Evolutionary conservation across 768 basidiomycete species (phyloP), one percentile per base, ranked within the genome.

Genomic region (Lactarius psammicola): DNA sequence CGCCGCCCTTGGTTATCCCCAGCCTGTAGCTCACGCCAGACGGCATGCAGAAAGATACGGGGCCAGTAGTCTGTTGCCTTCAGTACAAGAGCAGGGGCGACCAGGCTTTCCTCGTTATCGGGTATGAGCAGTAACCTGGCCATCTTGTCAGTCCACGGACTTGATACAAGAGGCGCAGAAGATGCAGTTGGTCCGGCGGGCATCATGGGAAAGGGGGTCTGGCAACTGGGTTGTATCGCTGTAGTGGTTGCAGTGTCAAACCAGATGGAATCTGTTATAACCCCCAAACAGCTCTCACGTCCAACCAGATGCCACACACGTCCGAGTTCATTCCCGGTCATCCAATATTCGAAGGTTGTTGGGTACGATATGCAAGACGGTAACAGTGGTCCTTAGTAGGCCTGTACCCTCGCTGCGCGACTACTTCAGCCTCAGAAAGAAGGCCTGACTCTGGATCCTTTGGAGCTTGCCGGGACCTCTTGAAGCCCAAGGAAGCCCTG

Each of bases 241-340:
- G 46, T 49, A 49, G 46, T 23, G 46, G 46, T 49, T 2, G n/a
- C n/a, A 46, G 44, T 46, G 44, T 8, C 20, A 23, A 23, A n/a
- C 44, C n/a, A 46, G n/a, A 46, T 46, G 46, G 46, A 49, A 49
- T 40, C 38, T 23, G 46, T 23, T 23, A 49, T 23, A 46, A 13
- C 46, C 11, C 7, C n/a, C n/a, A 49, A 46, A 46, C 9, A 46
- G 13, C 38, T 38, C 38, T 38, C 82, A 69, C 92, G n/a, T 2
- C 82, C 85, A 11, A 92, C 78, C 11, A 94, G 80, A 73, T 94
- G 91, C 57, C 78, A 78, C n/a, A 84, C 92, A 1, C 75, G 75
- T 65, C 92, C 90, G 80, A 94, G 81, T 56, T 87, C 81, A 2
- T 70, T 74, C 62, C n/a, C n/a, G n/a, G n/a, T n/a, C n/a, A n/a